phyloP scores from a whole-genome alignment of 495 filamentous ascomycete genomes.

The Penicillium psychrofluorescens region DNA sequence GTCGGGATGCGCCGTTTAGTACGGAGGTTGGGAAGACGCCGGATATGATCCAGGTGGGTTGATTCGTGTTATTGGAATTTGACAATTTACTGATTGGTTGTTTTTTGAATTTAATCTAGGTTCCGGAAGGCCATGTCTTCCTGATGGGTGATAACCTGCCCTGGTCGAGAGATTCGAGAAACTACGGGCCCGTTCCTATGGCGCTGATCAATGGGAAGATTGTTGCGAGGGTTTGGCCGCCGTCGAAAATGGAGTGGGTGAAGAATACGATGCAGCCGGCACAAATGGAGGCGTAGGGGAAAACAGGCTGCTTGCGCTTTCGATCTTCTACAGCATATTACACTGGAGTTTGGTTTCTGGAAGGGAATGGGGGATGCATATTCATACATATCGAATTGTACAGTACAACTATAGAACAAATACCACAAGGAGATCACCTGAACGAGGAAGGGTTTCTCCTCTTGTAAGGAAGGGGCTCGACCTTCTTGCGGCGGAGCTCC shows the following conservation, averaged over 20 bases:
- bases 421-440: constrained; percentile 22
- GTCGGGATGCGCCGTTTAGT: constrained; percentile 53
- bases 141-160: constrained; percentile 79
- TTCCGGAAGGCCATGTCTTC: constrained; percentile 87
- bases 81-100: background rate
- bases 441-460: constrained; percentile 42
- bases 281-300: constrained; percentile 14
- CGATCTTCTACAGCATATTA: background rate
- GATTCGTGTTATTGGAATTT: constrained; percentile 5
- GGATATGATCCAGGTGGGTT: constrained; percentile 69
- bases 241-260: constrained; percentile 43
- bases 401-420: constrained; percentile 31
- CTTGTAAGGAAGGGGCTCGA: constrained; percentile 51
- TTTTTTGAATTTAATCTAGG: constrained; percentile 35
- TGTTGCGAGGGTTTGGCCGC: constrained; percentile 55
- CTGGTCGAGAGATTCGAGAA: constrained; percentile 76
- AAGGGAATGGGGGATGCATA: constrained; percentile 27
- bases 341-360: constrained; percentile 21
- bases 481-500: constrained; percentile 72
- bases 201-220: constrained; percentile 81
- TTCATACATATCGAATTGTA: constrained; percentile 44
- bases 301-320: background rate
- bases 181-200: constrained; percentile 78
- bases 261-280: constrained; percentile 40
- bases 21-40: constrained; percentile 27